Conservation (phyloP, 495 filamentous ascomycete genomes). For the Parachaetomium inaequale region DNA sequence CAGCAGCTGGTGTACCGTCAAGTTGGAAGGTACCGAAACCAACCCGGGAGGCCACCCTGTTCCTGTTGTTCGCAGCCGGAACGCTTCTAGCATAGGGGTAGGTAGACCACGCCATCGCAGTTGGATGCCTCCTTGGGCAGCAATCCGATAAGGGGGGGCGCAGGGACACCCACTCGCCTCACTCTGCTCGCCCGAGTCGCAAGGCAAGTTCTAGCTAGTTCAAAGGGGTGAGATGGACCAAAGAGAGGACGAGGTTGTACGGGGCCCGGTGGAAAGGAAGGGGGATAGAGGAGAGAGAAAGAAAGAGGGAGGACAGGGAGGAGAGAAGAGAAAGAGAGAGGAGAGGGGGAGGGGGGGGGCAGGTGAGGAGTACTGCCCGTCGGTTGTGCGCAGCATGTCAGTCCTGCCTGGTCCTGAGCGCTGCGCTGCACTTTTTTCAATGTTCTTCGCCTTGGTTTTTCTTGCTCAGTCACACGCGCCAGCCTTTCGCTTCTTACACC, state of each 20-base stretch:
- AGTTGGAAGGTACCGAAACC: too few species aligned
- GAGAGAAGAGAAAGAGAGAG: neutral
- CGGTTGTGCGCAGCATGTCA: neutral
- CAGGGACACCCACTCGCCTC: neutral
- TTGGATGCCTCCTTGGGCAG: too few species aligned
- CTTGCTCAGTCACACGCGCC: neutral
- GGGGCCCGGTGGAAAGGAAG: neutral
- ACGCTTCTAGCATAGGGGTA: too few species aligned
- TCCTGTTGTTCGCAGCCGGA: too few species aligned
- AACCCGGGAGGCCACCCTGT: too few species aligned
- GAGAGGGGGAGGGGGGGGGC: neutral
- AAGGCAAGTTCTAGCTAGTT: neutral
- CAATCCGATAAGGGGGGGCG: too few species aligned
- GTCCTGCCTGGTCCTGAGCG: neutral
- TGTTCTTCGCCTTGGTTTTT: neutral
- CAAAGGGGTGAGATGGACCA: neutral
- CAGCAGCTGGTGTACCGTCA: neutral
- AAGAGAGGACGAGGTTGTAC: neutral
- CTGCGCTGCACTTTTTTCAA: neutral
- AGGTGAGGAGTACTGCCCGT: neutral
- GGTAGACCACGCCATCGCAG: too few species aligned
- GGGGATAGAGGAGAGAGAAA: neutral
- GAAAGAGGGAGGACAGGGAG: neutral
- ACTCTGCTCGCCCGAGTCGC: too few species aligned
- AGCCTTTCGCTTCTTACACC: neutral